Base-by-base conservation (phyloP, 139 green algal species). In the Haematococcus lacustris region DNA sequence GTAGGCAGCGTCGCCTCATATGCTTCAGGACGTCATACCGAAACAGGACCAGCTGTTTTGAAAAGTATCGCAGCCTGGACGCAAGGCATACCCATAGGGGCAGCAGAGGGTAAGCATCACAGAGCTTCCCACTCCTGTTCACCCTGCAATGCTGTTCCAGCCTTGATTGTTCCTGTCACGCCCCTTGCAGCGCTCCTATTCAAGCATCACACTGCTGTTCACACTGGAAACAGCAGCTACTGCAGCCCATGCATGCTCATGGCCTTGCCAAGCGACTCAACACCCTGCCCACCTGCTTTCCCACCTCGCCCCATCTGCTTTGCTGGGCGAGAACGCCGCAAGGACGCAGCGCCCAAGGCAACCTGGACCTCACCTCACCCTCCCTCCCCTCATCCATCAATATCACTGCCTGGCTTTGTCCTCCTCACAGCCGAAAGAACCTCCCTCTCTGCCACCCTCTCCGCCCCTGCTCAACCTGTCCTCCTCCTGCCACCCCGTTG, bases 21-120 rank as follows among this genome's bases (percentile, higher is more conserved):
- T 68, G 71, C 25, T 80, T 68, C 47, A 82, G 81, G 41, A 89
- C 53, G 66, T 89, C 82, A 30, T 88, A 77, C 0, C 86, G 67
- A 68, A 91, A 86, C n/a, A 91, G 38, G n/a, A 89, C 86, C 13
- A 91, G 76, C 50, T 86, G 71, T 65, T 86, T 70, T 30, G 66
- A 73, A 17, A 74, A 38, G 71, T 78, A 84, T 32, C 78, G 78
- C 43, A 84, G 3, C 59, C 74, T 63, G 70, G 9, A 53, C 9
- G 9, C 43, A 53, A 53, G 17, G 43, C 43, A 53, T 53, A 53
- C 9, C 43, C 43, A 17, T 17, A 28, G 43, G 9, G 9, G 43
- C 43, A 53, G 43, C 17, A 17, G 9, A 53, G 43, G 9, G 43
- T 9, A 28, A 28, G 43, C 43, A 53, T 53, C 17, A 53, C 17